A percentile compares a stretch with the other conserved stretches of the same genome.
These are phyloP conservation scores for Linnemannia hyalina DNA, from an alignment of 192 early-diverging fungal genomes.

Conservation along the genomic window DNA sequence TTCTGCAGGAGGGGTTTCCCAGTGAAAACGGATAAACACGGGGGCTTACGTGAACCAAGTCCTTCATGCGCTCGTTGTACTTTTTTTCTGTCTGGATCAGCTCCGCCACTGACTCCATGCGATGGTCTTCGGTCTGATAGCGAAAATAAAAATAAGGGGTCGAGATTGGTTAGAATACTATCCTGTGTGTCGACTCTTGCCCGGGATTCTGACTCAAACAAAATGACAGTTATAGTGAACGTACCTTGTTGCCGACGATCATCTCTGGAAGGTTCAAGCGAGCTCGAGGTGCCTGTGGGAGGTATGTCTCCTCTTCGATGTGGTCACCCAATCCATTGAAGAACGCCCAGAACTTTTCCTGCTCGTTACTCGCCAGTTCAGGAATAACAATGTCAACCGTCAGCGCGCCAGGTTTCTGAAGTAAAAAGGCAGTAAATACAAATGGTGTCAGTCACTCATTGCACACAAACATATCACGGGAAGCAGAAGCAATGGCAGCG, in stretches of 20 bases:
- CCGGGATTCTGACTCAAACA: background rate
- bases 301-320: conserved; percentile 17
- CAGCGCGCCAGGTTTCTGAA: conserved; percentile 30
- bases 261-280: conserved; percentile 14
- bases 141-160: background rate
- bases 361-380: background rate
- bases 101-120: conserved; percentile 12
- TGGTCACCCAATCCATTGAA: conserved; percentile 36
- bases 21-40: too few relatives aligned
- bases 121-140: conserved; percentile 21
- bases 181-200: background rate
- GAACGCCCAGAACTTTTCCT: conserved; percentile 34
- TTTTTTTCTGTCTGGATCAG: conserved; percentile 28
- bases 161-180: background rate
- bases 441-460: too few relatives aligned
- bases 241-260: conserved; percentile 27
- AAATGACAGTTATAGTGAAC: background rate
- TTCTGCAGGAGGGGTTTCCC: background rate
- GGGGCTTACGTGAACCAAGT: conserved; percentile 23
- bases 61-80: conserved; percentile 30
- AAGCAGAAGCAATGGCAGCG: background rate
- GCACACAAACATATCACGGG: too few relatives aligned
- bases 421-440: background rate
- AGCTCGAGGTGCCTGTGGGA: background rate
- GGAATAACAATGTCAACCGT: conserved; percentile 34